Conservation (phyloP, 176 grass and related monocot genomes). For the Aegilops longissima region DNA sequence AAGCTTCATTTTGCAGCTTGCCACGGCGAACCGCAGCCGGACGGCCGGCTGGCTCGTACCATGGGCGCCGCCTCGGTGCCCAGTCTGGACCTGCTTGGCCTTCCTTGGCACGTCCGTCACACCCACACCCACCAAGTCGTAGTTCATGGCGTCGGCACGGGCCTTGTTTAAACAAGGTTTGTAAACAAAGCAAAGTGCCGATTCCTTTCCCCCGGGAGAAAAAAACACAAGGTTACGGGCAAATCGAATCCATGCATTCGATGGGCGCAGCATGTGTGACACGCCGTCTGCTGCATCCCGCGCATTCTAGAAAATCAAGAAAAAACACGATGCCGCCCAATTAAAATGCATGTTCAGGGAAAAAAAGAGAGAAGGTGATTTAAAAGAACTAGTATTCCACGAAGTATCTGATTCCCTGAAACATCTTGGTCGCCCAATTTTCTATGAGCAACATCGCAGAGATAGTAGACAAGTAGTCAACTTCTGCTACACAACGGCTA, state of each 20-base stretch:
- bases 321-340: not conserved
- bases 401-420: slow-evolving; percentile 12
- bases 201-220: not conserved
- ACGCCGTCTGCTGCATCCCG: not conserved
- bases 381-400: not conserved
- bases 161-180: not conserved
- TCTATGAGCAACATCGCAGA: not conserved
- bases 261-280: not conserved
- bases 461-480: slow-evolving; percentile 17
- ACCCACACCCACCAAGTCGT: not conserved
- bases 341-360: not conserved
- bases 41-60: no score
- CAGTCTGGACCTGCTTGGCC: not conserved
- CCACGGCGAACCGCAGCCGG: not conserved
- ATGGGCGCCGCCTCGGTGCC: not conserved
- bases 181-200: not conserved
- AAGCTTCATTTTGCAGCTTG: not conserved
- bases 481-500: slow-evolving; percentile 32
- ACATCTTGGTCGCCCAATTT: slow-evolving; percentile 21
- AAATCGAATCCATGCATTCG: not conserved
- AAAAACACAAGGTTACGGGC: not conserved
- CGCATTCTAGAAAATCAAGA: not conserved
- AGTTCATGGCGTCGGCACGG: not conserved
- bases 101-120: not conserved
- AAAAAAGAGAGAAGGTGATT: not conserved